Conservation (phyloP, 345 rosid genomes). For the Moricandia moricandioides region DNA sequence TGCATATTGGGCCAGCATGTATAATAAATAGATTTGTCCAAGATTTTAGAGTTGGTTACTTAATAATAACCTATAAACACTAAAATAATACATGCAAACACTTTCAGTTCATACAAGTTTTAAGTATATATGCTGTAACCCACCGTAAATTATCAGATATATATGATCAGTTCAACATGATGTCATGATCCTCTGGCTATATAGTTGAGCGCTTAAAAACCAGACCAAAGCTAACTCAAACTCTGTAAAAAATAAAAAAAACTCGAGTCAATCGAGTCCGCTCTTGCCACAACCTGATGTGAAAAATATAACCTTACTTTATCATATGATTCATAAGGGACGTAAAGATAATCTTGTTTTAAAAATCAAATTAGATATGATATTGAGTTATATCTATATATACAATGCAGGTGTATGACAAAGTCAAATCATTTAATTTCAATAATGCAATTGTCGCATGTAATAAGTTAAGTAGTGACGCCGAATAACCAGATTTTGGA, state of each 20-base stretch:
- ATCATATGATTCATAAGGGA: not conserved
- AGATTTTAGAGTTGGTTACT: not conserved
- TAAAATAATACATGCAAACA: not conserved
- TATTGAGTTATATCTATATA: not conserved
- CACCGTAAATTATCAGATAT: not conserved
- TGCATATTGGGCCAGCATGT: not conserved
- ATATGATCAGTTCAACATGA: not conserved
- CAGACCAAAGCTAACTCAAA: not conserved
- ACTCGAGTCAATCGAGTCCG: not conserved
- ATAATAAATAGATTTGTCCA: not conserved
- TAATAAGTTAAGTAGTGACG: conserved; percentile 24
- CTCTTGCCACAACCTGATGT: not conserved
- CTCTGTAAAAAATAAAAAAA: not conserved
- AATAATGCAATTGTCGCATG: conserved; percentile 29
- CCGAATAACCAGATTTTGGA: conserved; percentile 27
- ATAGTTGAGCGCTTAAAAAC: not conserved
- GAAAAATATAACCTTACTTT: not conserved
- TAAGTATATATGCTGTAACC: not conserved
- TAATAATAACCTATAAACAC: not conserved
- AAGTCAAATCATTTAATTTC: conserved; percentile 13
- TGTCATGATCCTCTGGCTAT: not conserved
- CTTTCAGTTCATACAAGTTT: not conserved
- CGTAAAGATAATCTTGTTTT: conserved; percentile 1
- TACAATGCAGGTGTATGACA: conserved; percentile 3
- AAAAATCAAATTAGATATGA: no score